Evolutionary conservation across 2,329 filamentous ascomycete species (phyloP).

Genomic region (Colletotrichum simmondsii): DNA sequence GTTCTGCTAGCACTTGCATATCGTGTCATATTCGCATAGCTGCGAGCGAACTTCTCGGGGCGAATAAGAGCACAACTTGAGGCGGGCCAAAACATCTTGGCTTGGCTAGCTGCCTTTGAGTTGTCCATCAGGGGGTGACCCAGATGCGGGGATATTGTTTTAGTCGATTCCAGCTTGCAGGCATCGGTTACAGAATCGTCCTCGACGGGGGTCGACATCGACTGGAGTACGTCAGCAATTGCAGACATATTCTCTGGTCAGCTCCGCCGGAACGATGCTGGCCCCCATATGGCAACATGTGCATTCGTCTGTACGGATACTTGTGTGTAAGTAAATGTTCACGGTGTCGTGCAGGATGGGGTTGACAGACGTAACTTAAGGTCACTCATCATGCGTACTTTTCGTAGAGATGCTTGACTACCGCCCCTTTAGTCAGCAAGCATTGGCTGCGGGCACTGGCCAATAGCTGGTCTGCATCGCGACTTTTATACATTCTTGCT

Average conservation of each 20-base stretch:
- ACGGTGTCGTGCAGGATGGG: no score
- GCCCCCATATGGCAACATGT: not conserved
- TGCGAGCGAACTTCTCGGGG: conserved; percentile 19
- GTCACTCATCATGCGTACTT: not conserved
- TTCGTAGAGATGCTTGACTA: not conserved
- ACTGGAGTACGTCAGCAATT: conserved; percentile 10
- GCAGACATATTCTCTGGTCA: not conserved
- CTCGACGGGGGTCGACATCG: conserved; percentile 1
- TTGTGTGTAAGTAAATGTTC: no score
- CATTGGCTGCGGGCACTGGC: not conserved
- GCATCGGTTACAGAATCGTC: conserved; percentile 22
- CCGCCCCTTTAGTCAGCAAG: not conserved
- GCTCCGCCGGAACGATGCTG: not conserved
- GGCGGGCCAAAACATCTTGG: conserved; percentile 1
- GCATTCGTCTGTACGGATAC: not conserved
- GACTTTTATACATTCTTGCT: not conserved
- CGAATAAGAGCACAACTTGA: not conserved
- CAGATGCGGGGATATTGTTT: conserved; percentile 30
- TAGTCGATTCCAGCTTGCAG: conserved; percentile 22
- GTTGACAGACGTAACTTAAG: no score
- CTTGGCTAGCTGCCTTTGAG: not conserved
- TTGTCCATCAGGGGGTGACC: conserved; percentile 11
- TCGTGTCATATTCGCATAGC: conserved; percentile 8
- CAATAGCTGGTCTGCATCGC: not conserved
- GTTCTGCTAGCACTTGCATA: not conserved